Base-by-base conservation (phyloP, 106 monocot species). In the Dendrobium chrysotoxum region DNA sequence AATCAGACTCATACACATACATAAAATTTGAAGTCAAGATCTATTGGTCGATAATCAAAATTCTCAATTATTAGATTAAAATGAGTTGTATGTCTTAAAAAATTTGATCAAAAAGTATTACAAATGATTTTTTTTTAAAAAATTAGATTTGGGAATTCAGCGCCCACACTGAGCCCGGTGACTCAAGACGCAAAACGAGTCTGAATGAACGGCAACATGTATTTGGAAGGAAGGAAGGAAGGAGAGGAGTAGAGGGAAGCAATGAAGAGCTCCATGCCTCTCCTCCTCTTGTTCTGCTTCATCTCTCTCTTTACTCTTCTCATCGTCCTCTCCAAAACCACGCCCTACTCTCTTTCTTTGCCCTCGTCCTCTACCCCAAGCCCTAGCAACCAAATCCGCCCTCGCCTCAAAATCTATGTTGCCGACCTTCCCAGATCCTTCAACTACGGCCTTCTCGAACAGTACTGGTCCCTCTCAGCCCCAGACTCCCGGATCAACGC, bases 381-480 rank as follows among this genome's bases (percentile, higher is more conserved):
- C 79, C 83, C 77, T 30, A 67, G 9, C 70, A 39, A 5, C 38
- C 55, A 26, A 18, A 40, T 42, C 61, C 53, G 61, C 47, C 80
- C 82, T 64, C 88, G 77, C 58, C 87, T 97, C 81, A 88, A 84
- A 68, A 86, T 97, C 84, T 81, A 79, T 83, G 86, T 97, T 40
- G 82, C 88, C 28, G 86, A 88, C 11, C 86, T 97, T 80, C 94
- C 94, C 39, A 76, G 84, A 18, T 83, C 87, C 77, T 70, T 92
- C 85, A 97, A 92, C 71, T 88, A 92, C 83, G 94, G 92, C 82
- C 94, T 98, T 50, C 92, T 98, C 83, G 88, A 91, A 50, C 78
- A 31, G 11, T 94, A 91, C 85, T 98, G 94, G 94, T 88, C 89
- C 57, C 86, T 94, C 83, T 67, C 87, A 25, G 2, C 71, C 84